Base-by-base conservation (phyloP, 306 rosid genomes). In the Chamaecrista fasciculata region DNA sequence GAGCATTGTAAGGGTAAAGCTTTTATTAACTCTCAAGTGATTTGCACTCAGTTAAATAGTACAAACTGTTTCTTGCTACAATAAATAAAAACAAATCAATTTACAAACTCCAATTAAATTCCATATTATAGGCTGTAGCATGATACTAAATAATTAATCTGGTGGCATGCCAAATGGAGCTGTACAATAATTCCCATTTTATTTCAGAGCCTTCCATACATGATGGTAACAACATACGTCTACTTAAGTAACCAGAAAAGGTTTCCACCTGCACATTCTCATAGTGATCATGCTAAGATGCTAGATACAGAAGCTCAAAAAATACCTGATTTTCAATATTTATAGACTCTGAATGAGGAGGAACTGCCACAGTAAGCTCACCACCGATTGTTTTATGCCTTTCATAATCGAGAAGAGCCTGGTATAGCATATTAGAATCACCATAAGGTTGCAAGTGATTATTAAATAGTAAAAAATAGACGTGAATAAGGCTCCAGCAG, bases 391-490 rank as follows among this genome's bases (percentile, higher is more conserved):
- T 79, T 69, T 85, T 87, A 82, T 95, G 88, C 79, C 92, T 91
- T 85, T 91, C 99, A 69, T 91, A 95, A 84, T 91, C 97, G 79
- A 95, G 96, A 62, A 95, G 97, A 12, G 97, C 97, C 99, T 95
- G 84, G 69, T 76, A 75, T 52, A 69, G 68, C 18, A 73, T 43
- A 57, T 48, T 18, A 58, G 62, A 70, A 56, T 70, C 42, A 15
- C 28, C 34, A 63, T 49, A 74, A 37, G 29, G 70, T 20, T 40
- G 23, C 14, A 23, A 63, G 46, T 29, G 18, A n/a, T 37, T 24
- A 33, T 6, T 14, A 21, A 46, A 12, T 6, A 19, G 42, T 64
- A 10, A 70, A 24, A 70, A 23, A n/a, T n/a, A 56, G 47, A 24
- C 8, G 48, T 43, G 66, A 21, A 47, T 5, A 46, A 59, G 29